Conservation (phyloP, 2,329 filamentous ascomycete species). For the Fusarium begoniae region DNA sequence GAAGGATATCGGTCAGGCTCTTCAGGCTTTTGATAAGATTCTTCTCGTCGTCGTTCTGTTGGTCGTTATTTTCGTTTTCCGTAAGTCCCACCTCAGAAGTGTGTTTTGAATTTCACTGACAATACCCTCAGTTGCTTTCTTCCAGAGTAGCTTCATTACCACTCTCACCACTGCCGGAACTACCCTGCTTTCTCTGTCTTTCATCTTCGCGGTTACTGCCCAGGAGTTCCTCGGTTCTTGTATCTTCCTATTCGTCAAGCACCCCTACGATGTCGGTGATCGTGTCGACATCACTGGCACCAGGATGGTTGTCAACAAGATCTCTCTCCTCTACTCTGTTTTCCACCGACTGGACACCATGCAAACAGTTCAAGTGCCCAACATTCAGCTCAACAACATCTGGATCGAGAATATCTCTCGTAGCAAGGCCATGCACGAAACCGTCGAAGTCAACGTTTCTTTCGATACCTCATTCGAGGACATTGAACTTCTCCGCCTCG, state of each 20-base stretch:
- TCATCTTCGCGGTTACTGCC: slow-evolving; percentile 90
- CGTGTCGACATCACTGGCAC: slow-evolving; percentile 81
- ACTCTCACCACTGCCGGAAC: slow-evolving; percentile 92
- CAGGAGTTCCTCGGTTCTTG: slow-evolving; percentile 98
- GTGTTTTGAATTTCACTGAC: slow-evolving; percentile 15
- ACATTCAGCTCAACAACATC: slow-evolving; percentile 89
- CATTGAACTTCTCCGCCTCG: slow-evolving; percentile 81
- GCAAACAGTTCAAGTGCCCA: slow-evolving; percentile 83
- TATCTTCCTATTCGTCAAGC: slow-evolving; percentile 98
- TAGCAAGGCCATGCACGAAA: slow-evolving; percentile 90
- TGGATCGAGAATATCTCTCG: slow-evolving; percentile 96
- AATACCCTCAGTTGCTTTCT: slow-evolving; percentile 73
- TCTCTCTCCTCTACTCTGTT: slow-evolving; percentile 91
- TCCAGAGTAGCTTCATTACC: slow-evolving; percentile 85
- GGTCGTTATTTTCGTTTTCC: slow-evolving; percentile 83
- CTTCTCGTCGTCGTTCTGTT: slow-evolving; percentile 83
- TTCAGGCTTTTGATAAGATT: slow-evolving; percentile 88
- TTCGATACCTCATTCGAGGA: slow-evolving; percentile 92
- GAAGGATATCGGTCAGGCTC: slow-evolving; percentile 96
- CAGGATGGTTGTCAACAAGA: slow-evolving; percentile 87
- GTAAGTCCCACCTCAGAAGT: slow-evolving; percentile 54
- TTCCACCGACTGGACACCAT: slow-evolving; percentile 86
- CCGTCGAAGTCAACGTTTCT: slow-evolving; percentile 79
- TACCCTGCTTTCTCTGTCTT: slow-evolving; percentile 92
- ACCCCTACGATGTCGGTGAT: slow-evolving; percentile 96